Evolutionary conservation across 768 basidiomycete genomes (phyloP).

Genomic region (Amanita muscaria): DNA sequence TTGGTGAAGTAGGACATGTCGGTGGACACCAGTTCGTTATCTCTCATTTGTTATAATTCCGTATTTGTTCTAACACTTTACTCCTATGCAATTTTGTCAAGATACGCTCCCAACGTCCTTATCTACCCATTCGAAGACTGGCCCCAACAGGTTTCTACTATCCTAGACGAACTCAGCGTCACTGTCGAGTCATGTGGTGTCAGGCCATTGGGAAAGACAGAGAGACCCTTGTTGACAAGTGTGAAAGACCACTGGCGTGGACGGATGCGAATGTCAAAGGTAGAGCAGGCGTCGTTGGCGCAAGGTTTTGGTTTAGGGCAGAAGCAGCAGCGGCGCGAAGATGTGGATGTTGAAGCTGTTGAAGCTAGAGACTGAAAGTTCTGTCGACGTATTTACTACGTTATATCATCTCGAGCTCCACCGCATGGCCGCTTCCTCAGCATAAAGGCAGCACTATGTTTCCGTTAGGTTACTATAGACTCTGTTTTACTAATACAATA

Average conservation of each 20-base stretch:
- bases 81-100: slow-evolving; percentile 16
- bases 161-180: background rate
- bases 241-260: slow-evolving; percentile 5
- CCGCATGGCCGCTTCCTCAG: too few species aligned
- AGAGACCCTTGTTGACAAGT: background rate
- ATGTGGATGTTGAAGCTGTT: too few species aligned
- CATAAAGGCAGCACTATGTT: too few species aligned
- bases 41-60: slow-evolving; percentile 7
- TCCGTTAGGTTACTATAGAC: too few species aligned
- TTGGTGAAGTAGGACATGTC: slow-evolving; percentile 69
- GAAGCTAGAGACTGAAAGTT: too few species aligned
- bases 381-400: too few species aligned
- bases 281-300: slow-evolving; percentile 1
- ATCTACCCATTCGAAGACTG: slow-evolving; percentile 69
- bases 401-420: too few species aligned
- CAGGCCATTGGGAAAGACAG: background rate
- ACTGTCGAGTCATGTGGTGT: background rate
- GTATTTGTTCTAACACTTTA: too few species aligned
- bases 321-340: too few species aligned
- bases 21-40: slow-evolving; percentile 72
- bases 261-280: slow-evolving; percentile 1
- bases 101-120: slow-evolving; percentile 62
- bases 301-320: too few species aligned
- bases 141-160: slow-evolving; percentile 16
- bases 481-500: too few species aligned